These are phyloP conservation scores for Eragrostis curvula DNA, from an alignment of 176 grass and related monocot genomes.

Conservation along the genomic window DNA sequence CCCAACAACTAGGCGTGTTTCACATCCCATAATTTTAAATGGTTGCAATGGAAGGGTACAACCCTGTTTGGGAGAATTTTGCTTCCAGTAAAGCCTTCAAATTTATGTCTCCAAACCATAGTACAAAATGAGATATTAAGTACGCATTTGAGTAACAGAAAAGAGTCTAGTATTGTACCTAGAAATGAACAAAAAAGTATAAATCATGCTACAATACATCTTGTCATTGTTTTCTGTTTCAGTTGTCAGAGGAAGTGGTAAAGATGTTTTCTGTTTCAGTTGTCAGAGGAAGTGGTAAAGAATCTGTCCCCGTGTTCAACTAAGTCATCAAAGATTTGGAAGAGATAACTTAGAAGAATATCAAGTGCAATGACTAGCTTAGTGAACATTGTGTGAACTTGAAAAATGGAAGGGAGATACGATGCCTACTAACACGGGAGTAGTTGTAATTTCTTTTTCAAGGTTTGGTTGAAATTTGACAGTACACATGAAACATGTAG, in stretches of 20 bases:
- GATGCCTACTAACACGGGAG: neutral
- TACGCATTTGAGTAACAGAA: neutral
- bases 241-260: neutral
- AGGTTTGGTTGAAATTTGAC: neutral
- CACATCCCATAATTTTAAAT: conserved; percentile 1
- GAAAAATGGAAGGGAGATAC: neutral
- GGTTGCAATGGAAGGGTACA: neutral
- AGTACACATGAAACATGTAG: neutral
- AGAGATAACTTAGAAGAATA: neutral
- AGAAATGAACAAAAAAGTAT: neutral
- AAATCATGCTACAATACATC: neutral
- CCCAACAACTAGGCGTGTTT: neutral
- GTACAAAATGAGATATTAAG: neutral
- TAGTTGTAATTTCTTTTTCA: neutral
- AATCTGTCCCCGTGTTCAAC: neutral
- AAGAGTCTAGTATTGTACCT: neutral
- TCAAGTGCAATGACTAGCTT: neutral
- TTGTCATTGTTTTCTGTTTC: neutral
- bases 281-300: neutral
- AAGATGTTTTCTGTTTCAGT: neutral
- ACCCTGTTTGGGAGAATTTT: neutral
- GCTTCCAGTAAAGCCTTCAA: neutral
- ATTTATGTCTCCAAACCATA: neutral
- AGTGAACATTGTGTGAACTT: neutral
- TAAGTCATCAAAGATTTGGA: neutral